Evolutionary conservation across 495 filamentous ascomycete species (phyloP).

Genomic region (Parachaetomium inaequale): DNA sequence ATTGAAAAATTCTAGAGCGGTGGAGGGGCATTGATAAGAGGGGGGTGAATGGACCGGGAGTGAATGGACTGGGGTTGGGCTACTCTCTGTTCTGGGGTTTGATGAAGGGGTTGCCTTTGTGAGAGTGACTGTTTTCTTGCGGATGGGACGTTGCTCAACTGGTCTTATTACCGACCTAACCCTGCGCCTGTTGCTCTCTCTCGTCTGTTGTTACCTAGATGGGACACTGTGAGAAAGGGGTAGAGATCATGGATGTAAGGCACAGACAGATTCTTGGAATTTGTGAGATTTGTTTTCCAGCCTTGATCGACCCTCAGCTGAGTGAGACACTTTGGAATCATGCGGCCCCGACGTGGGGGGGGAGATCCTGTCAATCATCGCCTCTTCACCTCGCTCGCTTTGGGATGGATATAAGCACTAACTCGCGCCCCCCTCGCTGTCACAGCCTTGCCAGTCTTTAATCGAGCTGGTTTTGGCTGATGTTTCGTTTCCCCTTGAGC

Average conservation of each 20-base stretch:
- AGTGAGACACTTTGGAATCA: not conserved
- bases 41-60: not conserved
- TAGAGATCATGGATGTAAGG: not conserved
- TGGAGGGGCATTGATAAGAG: not conserved
- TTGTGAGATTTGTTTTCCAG: not conserved
- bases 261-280: not conserved
- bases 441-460: no score
- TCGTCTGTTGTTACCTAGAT: not conserved
- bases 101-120: no score
- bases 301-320: no score
- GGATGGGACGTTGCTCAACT: not conserved
- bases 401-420: no score
- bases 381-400: no score
- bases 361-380: not conserved
- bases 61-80: no score
- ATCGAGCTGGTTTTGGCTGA: not conserved
- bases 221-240: not conserved
- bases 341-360: not conserved
- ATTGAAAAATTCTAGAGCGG: slow-evolving; percentile 21
- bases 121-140: not conserved
- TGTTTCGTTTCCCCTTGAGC: no score
- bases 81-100: no score
- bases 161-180: no score
- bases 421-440: no score
- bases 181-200: not conserved